Evolutionary conservation across 768 basidiomycete species (phyloP), one percentile per base, ranked within the genome.

Genomic region (Russula emetica): DNA sequence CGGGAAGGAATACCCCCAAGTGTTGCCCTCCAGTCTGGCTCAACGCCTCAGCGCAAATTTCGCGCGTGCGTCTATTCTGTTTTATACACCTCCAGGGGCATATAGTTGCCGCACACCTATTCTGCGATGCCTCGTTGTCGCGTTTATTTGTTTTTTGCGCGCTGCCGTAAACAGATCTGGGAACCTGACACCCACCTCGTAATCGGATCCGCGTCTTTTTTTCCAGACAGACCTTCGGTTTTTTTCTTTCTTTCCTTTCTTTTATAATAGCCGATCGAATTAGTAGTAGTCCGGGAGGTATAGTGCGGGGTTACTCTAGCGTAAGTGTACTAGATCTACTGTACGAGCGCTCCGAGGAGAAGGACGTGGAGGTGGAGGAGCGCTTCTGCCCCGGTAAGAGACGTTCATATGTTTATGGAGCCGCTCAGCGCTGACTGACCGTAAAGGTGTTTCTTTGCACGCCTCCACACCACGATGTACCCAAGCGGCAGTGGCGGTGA

Each of bases 401-500:
- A n/a, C n/a, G n/a, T n/a, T n/a, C 44, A 45, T 20, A 11, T 45
- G 38, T 1, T 16, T 40, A 40, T 50, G 16, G 54, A 45, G 11
- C 14, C n/a, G 30, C 50, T 34, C 42, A 54, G 30, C 44, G 14
- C 6, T 16, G 50, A 30, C 40, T 22, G 42, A 38, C 53, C 14
- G 26, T 61, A 28, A 54, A 47, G 28, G 20, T 20, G 24, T 34
- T 40, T 40, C 22, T 10, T 13, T 24, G 52, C 60, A 45, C 45
- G 30, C 60, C 45, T 40, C 14, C 26, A 55, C 63, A 60, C n/a
- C 63, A 60, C 58, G 63, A 59, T 59, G 63, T 30, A 40, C n/a
- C n/a, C 44, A 59, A 59, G 45, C 57, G 56, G 47, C 47, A 16
- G 63, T 64, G 63, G 63, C 63, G 63, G 63, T 64, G 63, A 34